Conservation (phyloP, 176 grass and related monocot genomes). For the Tillandsia leiboldiana region DNA sequence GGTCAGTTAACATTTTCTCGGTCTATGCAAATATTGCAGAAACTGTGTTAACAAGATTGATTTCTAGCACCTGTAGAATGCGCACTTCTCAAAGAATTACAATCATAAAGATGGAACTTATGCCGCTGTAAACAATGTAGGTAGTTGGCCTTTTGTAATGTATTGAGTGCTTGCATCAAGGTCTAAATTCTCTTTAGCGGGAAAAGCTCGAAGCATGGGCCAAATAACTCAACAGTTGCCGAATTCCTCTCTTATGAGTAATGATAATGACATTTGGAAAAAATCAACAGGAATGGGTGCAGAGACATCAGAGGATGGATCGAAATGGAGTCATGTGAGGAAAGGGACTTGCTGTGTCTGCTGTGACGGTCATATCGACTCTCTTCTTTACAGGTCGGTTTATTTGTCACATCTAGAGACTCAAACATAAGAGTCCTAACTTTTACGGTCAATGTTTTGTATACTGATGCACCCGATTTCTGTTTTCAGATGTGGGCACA, state of each 20-base stretch:
- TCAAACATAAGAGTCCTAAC: not conserved
- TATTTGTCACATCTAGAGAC: not conserved
- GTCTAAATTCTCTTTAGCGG: too few relatives aligned
- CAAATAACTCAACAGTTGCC: too few relatives aligned
- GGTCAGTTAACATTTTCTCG: slow-evolving; percentile 27
- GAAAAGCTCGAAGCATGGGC: too few relatives aligned
- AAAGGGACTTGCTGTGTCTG: slow-evolving; percentile 83
- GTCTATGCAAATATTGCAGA: not conserved
- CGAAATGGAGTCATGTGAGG: slow-evolving; percentile 60
- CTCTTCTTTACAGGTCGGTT: slow-evolving; percentile 73
- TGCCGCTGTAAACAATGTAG: too few relatives aligned
- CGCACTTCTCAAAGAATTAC: too few relatives aligned
- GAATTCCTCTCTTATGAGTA: not conserved
- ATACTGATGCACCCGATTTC: not conserved
- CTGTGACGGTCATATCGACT: slow-evolving; percentile 79
- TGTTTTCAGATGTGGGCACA: slow-evolving; percentile 63
- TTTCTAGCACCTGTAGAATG: too few relatives aligned
- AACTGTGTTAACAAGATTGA: too few relatives aligned
- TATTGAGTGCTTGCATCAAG: too few relatives aligned
- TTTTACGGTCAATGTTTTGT: not conserved
- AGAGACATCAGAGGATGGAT: slow-evolving; percentile 27
- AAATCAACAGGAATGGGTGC: slow-evolving; percentile 3
- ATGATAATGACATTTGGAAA: not conserved
- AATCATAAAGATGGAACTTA: too few relatives aligned
- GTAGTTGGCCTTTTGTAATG: too few relatives aligned